Evolutionary conservation across 108 stramenopile genomes (phyloP), one percentile per base, ranked within the genome.

Genomic region (Cyclostephanos invisitatus): DNA sequence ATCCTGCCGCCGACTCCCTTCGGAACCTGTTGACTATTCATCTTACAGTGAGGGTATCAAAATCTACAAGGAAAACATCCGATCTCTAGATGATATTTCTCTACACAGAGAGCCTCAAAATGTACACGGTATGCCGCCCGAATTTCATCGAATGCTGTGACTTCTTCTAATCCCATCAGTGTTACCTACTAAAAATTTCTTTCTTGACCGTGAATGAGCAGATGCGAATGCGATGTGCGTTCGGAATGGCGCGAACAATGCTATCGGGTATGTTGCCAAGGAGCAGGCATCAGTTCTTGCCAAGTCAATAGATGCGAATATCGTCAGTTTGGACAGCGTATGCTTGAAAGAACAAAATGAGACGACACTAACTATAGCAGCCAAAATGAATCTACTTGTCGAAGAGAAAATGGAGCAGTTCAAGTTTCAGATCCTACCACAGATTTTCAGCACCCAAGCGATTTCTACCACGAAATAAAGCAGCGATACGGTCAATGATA

Each of bases 231-330:
- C 68, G 0, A 60, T 69, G 7, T 51, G 38, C 22, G 68, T 40
- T 22, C 20, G 48, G 24, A 64, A 69, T 69, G 55, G 27, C 22
- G 12, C 25, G 54, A 40, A 25, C 22, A 27, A 46, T 18, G 14
- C 37, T 14, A 40, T 72, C 25, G 71, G 71, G 14, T 48, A 72
- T 21, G 8, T 72, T 56, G 63, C 71, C 29, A 72, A 49, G 65
- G 71, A 72, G n/a, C 64, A 67, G 28, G 71, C 71, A 25, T 28
- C 48, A 10, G 54, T 66, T 67, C 65, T 66, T 28, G 28, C 65
- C 12, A 7, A 49, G 54, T 51, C 32, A 21, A 32, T 56, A 14
- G 66, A 67, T 25, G 66, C 10, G 0, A 64, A 64, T 10, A 64
- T 46, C 62, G 42, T 63, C 38, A 44, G 62, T 27, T 46, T 69